phyloP scores from a whole-genome alignment of 1,284 basidiomycete genomes.

The Melampsora americana region DNA sequence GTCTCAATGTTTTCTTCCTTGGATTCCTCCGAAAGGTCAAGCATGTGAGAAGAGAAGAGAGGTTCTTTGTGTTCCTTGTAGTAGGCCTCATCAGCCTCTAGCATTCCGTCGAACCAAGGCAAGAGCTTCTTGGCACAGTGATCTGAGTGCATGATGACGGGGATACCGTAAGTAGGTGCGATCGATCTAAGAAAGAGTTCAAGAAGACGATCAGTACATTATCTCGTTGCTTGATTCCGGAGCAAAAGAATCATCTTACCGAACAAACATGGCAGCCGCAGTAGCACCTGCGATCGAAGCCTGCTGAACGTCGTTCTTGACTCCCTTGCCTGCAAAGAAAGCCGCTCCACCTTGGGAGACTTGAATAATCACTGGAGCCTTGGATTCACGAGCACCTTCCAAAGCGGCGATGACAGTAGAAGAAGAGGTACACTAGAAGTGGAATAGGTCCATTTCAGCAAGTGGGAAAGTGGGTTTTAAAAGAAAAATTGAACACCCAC shows the following conservation, averaged over 20 bases:
- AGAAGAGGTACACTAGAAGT: slow-evolving; percentile 60
- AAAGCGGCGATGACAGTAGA: slow-evolving; percentile 80
- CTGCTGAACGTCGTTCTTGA: slow-evolving; percentile 91
- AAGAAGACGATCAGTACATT: background rate
- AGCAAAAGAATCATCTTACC: slow-evolving; percentile 66
- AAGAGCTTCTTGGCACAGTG: slow-evolving; percentile 99
- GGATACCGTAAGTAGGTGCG: slow-evolving; percentile 56
- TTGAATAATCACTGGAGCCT: slow-evolving; percentile 96
- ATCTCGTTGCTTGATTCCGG: slow-evolving; percentile 52
- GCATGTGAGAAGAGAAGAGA: slow-evolving; percentile 92
- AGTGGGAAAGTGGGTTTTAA: background rate
- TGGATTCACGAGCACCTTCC: slow-evolving; percentile 86
- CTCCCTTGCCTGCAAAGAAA: slow-evolving; percentile 95
- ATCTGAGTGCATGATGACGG: slow-evolving; percentile 96
- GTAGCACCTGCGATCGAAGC: slow-evolving; percentile 90
- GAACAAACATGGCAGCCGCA: slow-evolving; percentile 89
- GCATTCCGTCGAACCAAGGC: slow-evolving; percentile 98
- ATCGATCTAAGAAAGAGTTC: slow-evolving; percentile 21
- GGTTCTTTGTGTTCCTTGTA: slow-evolving; percentile 84
- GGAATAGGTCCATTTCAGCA: background rate
- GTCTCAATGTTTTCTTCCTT: slow-evolving; percentile 95
- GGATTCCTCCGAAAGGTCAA: slow-evolving; percentile 95
- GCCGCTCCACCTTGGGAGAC: slow-evolving; percentile 94
- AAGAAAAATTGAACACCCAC: slow-evolving; percentile 7
- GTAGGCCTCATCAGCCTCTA: slow-evolving; percentile 90